Percentiles rank a stretch among this genome's conserved stretches.
Evolutionary conservation across 1,284 basidiomycete species (phyloP).

Genomic region (Cutaneotrichosporon sp.): DNA sequence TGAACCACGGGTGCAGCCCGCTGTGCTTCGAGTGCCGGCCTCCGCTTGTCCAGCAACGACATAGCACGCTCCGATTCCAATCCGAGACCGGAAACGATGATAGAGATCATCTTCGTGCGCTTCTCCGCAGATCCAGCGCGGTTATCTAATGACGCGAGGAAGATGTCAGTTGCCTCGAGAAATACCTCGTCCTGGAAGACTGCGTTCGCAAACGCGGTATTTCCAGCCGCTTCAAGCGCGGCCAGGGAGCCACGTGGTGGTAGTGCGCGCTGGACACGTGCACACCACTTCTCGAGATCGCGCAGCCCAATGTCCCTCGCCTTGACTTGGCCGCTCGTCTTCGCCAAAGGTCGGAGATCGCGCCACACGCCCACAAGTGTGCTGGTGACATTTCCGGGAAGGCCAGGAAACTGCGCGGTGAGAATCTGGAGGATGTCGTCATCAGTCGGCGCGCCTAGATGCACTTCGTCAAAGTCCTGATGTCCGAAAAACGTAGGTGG

Average conservation of each 20-base stretch:
- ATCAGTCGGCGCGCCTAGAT: constrained; percentile 58
- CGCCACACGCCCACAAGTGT: constrained; percentile 42
- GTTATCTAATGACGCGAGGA: constrained; percentile 66
- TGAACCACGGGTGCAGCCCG: constrained; percentile 51
- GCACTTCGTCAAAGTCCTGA: constrained; percentile 73
- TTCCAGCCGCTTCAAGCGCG: constrained; percentile 38
- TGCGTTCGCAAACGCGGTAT: constrained; percentile 64
- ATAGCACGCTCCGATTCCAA: constrained; percentile 60
- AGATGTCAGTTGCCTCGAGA: constrained; percentile 84
- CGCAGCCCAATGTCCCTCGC: constrained; percentile 62
- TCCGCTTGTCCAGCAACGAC: constrained; percentile 58
- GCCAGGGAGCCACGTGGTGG: constrained; percentile 45
- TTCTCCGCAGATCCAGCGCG: constrained; percentile 49
- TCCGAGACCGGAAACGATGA: constrained; percentile 62
- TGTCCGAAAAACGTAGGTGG: constrained; percentile 69
- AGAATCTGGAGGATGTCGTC: constrained; percentile 69
- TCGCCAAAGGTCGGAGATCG: constrained; percentile 37
- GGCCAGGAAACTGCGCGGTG: constrained; percentile 59
- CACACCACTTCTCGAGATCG: constrained; percentile 84
- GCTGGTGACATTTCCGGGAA: constrained; percentile 53
- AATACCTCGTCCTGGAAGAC: constrained; percentile 82
- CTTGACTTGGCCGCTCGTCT: constrained; percentile 44
- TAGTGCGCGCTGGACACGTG: constrained; percentile 62
- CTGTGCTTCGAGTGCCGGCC: constrained; percentile 64
- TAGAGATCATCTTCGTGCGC: constrained; percentile 33